Conservation (phyloP, 2,329 filamentous ascomycete genomes). For the Apiospora marii region DNA sequence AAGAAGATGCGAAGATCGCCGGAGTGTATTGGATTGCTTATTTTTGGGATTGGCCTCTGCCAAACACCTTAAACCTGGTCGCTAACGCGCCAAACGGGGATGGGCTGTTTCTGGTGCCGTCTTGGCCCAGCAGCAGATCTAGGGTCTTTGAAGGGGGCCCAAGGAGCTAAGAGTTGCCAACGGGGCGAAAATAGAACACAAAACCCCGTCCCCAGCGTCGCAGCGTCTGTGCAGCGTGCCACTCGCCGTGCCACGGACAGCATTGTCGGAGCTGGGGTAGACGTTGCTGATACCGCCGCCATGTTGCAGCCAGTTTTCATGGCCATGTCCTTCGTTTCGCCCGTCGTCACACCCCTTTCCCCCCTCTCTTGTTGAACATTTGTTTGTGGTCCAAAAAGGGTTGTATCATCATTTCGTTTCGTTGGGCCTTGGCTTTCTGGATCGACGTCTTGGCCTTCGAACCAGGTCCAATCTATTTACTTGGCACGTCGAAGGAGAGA, state of each 20-base stretch:
- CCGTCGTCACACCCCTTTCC: background rate
- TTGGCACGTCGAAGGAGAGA: background rate
- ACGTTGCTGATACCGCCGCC: background rate
- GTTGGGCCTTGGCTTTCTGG: slow-evolving; percentile 19
- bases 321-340: slow-evolving; percentile 3
- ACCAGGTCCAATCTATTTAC: slow-evolving; percentile 1
- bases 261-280: slow-evolving; percentile 12
- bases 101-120: slow-evolving; percentile 13
- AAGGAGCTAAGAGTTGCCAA: background rate
- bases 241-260: background rate
- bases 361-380: background rate
- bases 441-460: slow-evolving; percentile 1
- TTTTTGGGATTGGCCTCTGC: background rate
- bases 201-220: background rate
- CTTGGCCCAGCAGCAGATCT: slow-evolving; percentile 20
- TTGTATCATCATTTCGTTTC: slow-evolving; percentile 13
- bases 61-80: background rate
- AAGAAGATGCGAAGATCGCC: background rate
- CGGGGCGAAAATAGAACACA: background rate
- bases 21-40: slow-evolving; percentile 2
- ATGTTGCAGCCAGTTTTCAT: background rate
- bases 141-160: background rate
- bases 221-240: background rate
- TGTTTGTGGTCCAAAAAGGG: background rate
- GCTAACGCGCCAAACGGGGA: background rate